Percentiles rank a stretch among this genome's conserved stretches.
phyloP scores from a whole-genome alignment of 768 basidiomycete genomes.

The Hydnum rufescens region DNA sequence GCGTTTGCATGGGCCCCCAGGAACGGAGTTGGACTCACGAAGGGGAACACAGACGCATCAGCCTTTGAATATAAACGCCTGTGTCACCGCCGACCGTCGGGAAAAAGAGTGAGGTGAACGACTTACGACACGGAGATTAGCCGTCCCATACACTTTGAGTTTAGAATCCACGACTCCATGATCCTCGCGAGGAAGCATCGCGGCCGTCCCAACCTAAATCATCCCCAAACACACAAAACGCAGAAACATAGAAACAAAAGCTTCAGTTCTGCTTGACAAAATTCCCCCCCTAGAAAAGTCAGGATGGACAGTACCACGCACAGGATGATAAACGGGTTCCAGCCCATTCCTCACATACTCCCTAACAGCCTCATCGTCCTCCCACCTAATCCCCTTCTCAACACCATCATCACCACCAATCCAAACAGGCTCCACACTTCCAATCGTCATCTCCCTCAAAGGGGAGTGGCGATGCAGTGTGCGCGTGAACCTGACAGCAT shows the following conservation, averaged over 20 bases:
- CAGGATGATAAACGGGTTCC: constrained; percentile 2
- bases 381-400: not conserved
- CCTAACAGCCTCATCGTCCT: not conserved
- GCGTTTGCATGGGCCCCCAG: no score
- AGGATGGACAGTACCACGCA: not conserved
- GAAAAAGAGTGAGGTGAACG: no score
- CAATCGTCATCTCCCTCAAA: not conserved
- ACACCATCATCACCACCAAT: not conserved
- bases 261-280: no score
- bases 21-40: not conserved
- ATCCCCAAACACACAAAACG: not conserved
- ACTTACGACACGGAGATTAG: constrained; percentile 1
- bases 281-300: no score
- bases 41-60: not conserved
- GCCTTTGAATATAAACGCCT: no score
- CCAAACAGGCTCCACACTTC: not conserved
- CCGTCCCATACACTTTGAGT: constrained; percentile 2
- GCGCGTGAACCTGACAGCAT: constrained; percentile 5
- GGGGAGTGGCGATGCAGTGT: not conserved
- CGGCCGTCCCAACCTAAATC: not conserved
- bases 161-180: not conserved
- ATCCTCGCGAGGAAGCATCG: not conserved
- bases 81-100: no score
- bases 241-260: not conserved
- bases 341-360: not conserved